Evolutionary conservation across 140 eudicot genomes (phyloP).

Genomic region (Bidens hawaiensis): DNA sequence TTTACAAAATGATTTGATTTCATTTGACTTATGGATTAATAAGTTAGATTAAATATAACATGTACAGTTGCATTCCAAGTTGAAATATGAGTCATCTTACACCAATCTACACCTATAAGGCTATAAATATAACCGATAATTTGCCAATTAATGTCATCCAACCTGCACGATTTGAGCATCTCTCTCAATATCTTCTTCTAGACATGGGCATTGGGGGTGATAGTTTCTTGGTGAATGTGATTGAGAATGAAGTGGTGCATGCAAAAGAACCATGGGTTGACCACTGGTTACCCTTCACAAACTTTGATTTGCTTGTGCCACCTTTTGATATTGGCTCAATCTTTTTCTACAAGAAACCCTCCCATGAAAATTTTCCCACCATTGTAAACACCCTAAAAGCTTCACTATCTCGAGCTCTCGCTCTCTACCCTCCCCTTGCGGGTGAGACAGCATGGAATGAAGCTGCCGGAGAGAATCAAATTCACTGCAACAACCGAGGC

Average conservation of each 20-base stretch:
- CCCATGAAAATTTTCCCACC: slow-evolving; percentile 13
- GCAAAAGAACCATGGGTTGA: slow-evolving; percentile 17
- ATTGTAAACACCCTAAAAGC: slow-evolving; percentile 16
- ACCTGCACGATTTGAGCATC: too few species aligned
- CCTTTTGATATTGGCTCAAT: slow-evolving; percentile 17
- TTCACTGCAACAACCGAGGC: slow-evolving; percentile 55
- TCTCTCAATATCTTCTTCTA: too few species aligned
- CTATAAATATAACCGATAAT: too few species aligned
- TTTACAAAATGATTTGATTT: too few species aligned
- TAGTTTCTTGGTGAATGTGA: slow-evolving; percentile 16
- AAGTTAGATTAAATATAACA: too few species aligned
- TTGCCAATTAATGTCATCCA: too few species aligned
- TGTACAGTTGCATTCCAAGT: too few species aligned
- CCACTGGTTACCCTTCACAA: slow-evolving; percentile 25
- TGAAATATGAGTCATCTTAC: too few species aligned
- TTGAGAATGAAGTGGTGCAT: slow-evolving; percentile 14
- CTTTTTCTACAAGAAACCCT: slow-evolving; percentile 26
- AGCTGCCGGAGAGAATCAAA: slow-evolving; percentile 21
- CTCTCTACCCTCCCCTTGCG: slow-evolving; percentile 12
- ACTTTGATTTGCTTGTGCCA: slow-evolving; percentile 20
- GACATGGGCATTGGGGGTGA: neutral
- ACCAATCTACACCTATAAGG: too few species aligned
- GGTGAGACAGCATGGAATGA: slow-evolving; percentile 19
- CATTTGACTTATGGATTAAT: too few species aligned
- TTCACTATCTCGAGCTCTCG: slow-evolving; percentile 18